Evolutionary conservation across 2,329 filamentous ascomycete genomes (phyloP).

Genomic region (Cercospora sesami): DNA sequence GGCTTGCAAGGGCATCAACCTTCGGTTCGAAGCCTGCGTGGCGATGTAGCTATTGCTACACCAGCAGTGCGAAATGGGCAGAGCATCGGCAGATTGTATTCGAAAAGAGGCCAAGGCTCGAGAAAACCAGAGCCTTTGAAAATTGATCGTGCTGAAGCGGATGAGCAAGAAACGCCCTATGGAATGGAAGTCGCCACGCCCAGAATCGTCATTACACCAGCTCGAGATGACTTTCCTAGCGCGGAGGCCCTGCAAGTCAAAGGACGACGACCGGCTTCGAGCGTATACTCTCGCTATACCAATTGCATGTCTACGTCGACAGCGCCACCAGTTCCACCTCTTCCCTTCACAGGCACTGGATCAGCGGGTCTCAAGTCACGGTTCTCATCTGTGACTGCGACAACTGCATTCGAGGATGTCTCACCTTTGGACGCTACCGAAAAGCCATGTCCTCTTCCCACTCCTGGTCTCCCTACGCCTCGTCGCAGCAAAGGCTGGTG

Average conservation of each 20-base stretch:
- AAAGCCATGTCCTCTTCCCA: not conserved
- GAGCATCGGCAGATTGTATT: not conserved
- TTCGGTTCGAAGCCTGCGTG: conserved; percentile 13
- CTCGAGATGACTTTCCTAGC: conserved; percentile 54
- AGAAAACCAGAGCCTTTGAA: conserved; percentile 30
- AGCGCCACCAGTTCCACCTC: conserved; percentile 61
- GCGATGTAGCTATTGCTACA: not conserved
- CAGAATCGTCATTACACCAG: conserved; percentile 56
- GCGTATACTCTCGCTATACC: conserved; percentile 61
- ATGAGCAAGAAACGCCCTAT: not conserved
- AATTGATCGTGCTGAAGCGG: conserved; percentile 37
- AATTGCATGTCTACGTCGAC: conserved; percentile 36
- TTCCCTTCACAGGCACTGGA: conserved; percentile 45
- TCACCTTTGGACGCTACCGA: conserved; percentile 7
- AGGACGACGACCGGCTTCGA: conserved; percentile 53
- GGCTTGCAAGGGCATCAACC: conserved; percentile 3
- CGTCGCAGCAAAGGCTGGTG: conserved; percentile 71
- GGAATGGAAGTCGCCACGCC: conserved; percentile 42
- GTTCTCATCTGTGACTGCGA: conserved; percentile 37
- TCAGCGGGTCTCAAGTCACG: conserved; percentile 13
- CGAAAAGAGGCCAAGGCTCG: not conserved
- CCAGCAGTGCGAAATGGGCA: not conserved
- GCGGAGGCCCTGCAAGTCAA: conserved; percentile 47
- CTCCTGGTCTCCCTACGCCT: conserved; percentile 49
- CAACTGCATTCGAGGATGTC: conserved; percentile 44